Base-by-base conservation (phyloP, 768 basidiomycete species). In the Boletellus sp. region DNA sequence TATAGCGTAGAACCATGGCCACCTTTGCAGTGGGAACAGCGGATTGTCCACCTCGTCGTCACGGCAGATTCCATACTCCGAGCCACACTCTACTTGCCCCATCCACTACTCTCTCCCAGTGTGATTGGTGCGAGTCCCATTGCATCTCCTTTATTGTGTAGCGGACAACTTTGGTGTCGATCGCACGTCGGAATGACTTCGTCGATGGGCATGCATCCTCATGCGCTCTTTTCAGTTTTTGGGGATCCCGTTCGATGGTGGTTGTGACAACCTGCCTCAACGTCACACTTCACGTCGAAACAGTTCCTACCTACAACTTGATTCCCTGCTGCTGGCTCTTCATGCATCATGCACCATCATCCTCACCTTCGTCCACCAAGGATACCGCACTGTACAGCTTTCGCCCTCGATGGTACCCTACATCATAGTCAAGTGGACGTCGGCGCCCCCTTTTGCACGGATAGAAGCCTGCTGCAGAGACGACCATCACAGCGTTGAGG, bases 11-110 rank as follows among this genome's bases (percentile, higher is more conserved):
- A 90, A 88, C n/a, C n/a, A n/a, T n/a, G n/a, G 86, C 57, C 76
- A 80, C 44, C 75, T 92, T 6, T 87, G 86, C 0, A 64, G 74
- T 33, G 89, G 90, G 5, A 80, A 91, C 56, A 56, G 58, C 19
- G 76, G 90, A 50, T 85, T 55, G 89, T 85, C 16, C 83, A 91
- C 55, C 71, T 93, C 6, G 89, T 93, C 40, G 82, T 88, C 40
- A n/a, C n/a, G n/a, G 67, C 90, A 61, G 93, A 94, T 62, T 86
- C 88, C 4, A 55, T 86, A 6, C 70, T 94, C 32, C 91, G 93
- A 65, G 87, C 91, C 26, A 66, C 83, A 3, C 74, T 92, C 10
- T 68, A 66, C 45, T 83, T 88, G 2, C 90, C 90, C 0, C 83
- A 78, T 54, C 77, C 86, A 1, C 63, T 92, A 1, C 69, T 90